These are phyloP conservation scores for Beauveria varroae DNA, from an alignment of 2,329 filamentous ascomycete genomes.

Conservation along the genomic window DNA sequence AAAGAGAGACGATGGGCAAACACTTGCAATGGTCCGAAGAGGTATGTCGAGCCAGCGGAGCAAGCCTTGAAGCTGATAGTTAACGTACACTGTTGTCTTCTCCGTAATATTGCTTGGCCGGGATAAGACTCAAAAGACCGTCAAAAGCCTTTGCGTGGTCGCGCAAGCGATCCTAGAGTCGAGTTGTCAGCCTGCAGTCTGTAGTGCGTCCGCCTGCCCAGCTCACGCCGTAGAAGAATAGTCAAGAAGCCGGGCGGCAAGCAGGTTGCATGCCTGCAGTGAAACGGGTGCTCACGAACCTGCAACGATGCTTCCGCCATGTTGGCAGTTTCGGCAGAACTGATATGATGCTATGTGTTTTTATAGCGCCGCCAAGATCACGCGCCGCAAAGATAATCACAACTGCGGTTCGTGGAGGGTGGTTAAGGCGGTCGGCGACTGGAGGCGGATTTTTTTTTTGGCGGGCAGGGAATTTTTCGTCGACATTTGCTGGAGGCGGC, in stretches of 20 bases:
- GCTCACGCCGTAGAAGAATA: background rate
- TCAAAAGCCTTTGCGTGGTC: slow-evolving; percentile 69
- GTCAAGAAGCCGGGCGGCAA: background rate
- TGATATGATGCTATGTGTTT: background rate
- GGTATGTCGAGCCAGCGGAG: slow-evolving; percentile 5
- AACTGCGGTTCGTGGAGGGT: slow-evolving; percentile 1
- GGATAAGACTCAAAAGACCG: slow-evolving; percentile 78
- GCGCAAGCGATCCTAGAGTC: slow-evolving; percentile 45
- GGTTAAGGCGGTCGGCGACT: slow-evolving; percentile 14
- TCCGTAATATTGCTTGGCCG: slow-evolving; percentile 84
- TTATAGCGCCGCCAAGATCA: background rate
- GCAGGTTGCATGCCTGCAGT: slow-evolving; percentile 3
- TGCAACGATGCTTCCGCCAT: slow-evolving; percentile 41
- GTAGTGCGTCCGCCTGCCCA: background rate
- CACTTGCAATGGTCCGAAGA: slow-evolving; percentile 5
- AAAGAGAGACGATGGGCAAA: background rate
- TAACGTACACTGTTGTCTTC: slow-evolving; percentile 72
- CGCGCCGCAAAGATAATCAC: slow-evolving; percentile 1
- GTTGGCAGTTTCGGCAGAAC: slow-evolving; percentile 9
- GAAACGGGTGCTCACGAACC: slow-evolving; percentile 30
- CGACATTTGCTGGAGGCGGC: slow-evolving; percentile 4
- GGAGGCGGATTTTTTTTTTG: slow-evolving; percentile 15
- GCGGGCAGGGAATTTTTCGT: slow-evolving; percentile 10
- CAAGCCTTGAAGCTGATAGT: slow-evolving; percentile 7
- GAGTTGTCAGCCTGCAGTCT: background rate